A percentile compares a stretch with the other conserved stretches of the same genome.
phyloP scores from a whole-genome alignment of 352 stramenopile species.

The Phytopythium vexans region DNA sequence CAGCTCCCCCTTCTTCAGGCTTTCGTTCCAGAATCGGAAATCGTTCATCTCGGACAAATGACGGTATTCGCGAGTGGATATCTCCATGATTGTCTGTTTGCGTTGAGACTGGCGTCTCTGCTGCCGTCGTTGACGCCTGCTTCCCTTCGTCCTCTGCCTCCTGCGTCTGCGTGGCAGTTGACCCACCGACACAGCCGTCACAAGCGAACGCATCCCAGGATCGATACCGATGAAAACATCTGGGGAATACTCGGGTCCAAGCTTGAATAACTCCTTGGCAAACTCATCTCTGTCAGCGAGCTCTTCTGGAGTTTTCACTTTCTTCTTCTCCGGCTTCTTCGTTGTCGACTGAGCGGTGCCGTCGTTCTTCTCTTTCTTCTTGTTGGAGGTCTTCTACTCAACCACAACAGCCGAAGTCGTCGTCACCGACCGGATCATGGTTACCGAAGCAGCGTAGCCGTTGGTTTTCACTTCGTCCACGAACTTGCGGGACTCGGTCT shows the following conservation, averaged over 20 bases:
- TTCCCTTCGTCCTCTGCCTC: not conserved
- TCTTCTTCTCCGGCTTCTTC: constrained; percentile 7
- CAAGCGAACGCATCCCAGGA: constrained; percentile 7
- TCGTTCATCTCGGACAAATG: constrained; percentile 12
- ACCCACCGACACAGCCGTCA: constrained; percentile 5
- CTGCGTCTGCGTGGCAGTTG: not conserved
- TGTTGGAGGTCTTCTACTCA: not conserved
- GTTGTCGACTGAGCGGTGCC: too few species aligned
- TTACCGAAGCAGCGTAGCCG: constrained; percentile 3
- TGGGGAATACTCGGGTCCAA: too few species aligned
- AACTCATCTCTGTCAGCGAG: too few species aligned
- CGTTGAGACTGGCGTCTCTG: constrained; percentile 1
- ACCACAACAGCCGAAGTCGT: too few species aligned
- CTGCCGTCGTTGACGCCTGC: constrained; percentile 6
- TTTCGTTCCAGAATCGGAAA: constrained; percentile 3
- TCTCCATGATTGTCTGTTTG: constrained; percentile 10
- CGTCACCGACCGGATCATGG: constrained; percentile 2
- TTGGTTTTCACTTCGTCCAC: constrained; percentile 4
- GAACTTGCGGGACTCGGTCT: constrained; percentile 5
- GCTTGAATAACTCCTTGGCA: too few species aligned
- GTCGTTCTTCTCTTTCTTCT: constrained; percentile 8
- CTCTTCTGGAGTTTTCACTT: not conserved
- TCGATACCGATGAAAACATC: constrained; percentile 12
- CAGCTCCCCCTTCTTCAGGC: constrained; percentile 6
- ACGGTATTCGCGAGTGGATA: constrained; percentile 11